Evolutionary conservation across 306 rosid genomes (phyloP), one percentile per base, ranked within the genome.

Genomic region (Vigna unguiculata): DNA sequence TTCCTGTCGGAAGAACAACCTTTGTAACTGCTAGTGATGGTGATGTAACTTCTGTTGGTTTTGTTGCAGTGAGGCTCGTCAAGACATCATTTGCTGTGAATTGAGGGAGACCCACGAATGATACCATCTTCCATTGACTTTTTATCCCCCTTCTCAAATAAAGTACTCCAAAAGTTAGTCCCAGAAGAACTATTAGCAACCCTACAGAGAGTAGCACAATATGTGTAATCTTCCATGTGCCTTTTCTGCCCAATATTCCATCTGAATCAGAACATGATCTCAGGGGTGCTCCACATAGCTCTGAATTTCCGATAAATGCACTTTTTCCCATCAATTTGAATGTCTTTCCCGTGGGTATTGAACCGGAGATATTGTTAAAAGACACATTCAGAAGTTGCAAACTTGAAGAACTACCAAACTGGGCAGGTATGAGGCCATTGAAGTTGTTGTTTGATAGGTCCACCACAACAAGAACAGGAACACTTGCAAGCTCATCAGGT

Each of bases 1-100:
- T 95, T 66, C 98, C 97, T 17, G 97, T 95, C 0, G 98, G 97
- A n/a, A 95, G 89, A 82, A 92, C 95, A 19, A 87, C 89, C 79
- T 89, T 89, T 69, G 86, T 71, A 61, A 82, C 86, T 34, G 82
- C 83, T 75, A 87, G 70, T 43, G 91, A 84, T 51, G 81, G 75
- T 54, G 90, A 80, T 66, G 69, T 78, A 49, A 74, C 70, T 36
- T 82, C 88, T 76, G 78, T 71, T 19, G 88, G 80, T 81, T 91
- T 87, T 24, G 72, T 45, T 17, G 88, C 82, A 73, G 59, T 81
- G 75, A 92, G 75, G 86, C 96, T 95, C 71, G 86, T 87, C 83
- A 91, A 83, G 55, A 89, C 87, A 84, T 94, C 97, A 47, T 84
- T 90, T 45, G 87, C 90, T 54, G 93, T 95, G 83, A 95, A 95